Evolutionary conservation across 2,329 filamentous ascomycete species (phyloP).

Genomic region (Capronia americana): DNA sequence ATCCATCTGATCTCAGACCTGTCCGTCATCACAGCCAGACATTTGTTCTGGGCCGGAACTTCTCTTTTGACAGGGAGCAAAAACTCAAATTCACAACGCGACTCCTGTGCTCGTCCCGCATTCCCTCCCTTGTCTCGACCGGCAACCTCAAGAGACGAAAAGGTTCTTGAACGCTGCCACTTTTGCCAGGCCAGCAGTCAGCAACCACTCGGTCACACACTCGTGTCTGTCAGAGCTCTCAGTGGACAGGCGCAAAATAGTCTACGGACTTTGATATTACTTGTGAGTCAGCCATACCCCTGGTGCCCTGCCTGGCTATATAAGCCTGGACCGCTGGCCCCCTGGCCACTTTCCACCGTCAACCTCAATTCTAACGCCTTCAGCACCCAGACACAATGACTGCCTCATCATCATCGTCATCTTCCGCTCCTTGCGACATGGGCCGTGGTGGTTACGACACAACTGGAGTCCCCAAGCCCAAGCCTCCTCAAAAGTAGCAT

Average conservation of each 20-base stretch:
- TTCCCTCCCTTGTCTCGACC: conserved; percentile 35
- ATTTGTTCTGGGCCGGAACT: conserved; percentile 21
- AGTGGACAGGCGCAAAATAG: conserved; percentile 25
- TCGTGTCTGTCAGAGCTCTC: conserved; percentile 7
- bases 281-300: conserved; percentile 31
- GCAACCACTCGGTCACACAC: conserved; percentile 32
- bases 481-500: conserved; percentile 47
- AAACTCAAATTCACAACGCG: conserved; percentile 37
- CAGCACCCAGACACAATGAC: conserved; percentile 36
- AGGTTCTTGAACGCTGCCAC: conserved; percentile 27
- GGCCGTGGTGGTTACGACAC: conserved; percentile 60
- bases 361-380: conserved; percentile 31
- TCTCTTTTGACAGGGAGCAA: conserved; percentile 30
- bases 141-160: conserved; percentile 13
- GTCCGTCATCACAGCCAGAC: conserved; percentile 27
- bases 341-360: conserved; percentile 3
- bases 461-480: conserved; percentile 59
- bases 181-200: conserved; percentile 26
- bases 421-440: conserved; percentile 50
- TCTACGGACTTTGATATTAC: conserved; percentile 24
- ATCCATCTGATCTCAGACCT: conserved; percentile 22
- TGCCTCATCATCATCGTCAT: conserved; percentile 33
- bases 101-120: conserved; percentile 34
- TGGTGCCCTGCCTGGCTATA: conserved; percentile 28
- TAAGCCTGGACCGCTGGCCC: conserved; percentile 18